phyloP scores from a whole-genome alignment of 768 basidiomycete genomes.

The Phaeolepiota aurea region DNA sequence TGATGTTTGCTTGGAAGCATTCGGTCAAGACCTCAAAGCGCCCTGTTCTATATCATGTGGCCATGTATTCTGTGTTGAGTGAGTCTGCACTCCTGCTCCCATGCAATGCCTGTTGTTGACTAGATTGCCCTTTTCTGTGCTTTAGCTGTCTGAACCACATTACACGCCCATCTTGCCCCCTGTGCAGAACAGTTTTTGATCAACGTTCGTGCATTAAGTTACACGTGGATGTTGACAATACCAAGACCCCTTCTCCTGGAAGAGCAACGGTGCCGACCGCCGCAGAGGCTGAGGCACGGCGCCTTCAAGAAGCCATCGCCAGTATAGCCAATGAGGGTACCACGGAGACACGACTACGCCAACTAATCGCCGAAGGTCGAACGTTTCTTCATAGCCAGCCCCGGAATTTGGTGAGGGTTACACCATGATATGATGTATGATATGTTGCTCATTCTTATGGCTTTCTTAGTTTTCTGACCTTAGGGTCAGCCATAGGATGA shows the following conservation, averaged over 20 bases:
- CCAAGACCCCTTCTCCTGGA: conserved; percentile 10
- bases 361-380: conserved; percentile 42
- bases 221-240: conserved; percentile 47
- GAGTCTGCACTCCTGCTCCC: conserved; percentile 11
- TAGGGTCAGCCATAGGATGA: conserved; percentile 37
- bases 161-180: conserved; percentile 43
- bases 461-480: conserved; percentile 39
- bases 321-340: conserved; percentile 49
- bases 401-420: conserved; percentile 32
- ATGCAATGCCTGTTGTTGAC: conserved; percentile 5
- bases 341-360: conserved; percentile 37
- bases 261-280: conserved; percentile 14
- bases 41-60: conserved; percentile 66
- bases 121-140: conserved; percentile 5
- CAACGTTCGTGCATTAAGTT: conserved; percentile 39
- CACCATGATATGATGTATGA: conserved; percentile 1
- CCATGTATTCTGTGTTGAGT: conserved; percentile 57
- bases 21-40: conserved; percentile 39
- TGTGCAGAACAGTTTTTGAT: conserved; percentile 53
- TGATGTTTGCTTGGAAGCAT: conserved; percentile 70
- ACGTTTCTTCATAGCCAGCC: conserved; percentile 38
- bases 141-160: conserved; percentile 49
- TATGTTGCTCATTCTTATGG: background rate
- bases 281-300: conserved; percentile 35
- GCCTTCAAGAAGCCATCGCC: conserved; percentile 46